A percentile compares a stretch with the other conserved stretches of the same genome.
phyloP scores from a whole-genome alignment of 1,284 basidiomycete genomes.

The Volvariella volvacea region DNA sequence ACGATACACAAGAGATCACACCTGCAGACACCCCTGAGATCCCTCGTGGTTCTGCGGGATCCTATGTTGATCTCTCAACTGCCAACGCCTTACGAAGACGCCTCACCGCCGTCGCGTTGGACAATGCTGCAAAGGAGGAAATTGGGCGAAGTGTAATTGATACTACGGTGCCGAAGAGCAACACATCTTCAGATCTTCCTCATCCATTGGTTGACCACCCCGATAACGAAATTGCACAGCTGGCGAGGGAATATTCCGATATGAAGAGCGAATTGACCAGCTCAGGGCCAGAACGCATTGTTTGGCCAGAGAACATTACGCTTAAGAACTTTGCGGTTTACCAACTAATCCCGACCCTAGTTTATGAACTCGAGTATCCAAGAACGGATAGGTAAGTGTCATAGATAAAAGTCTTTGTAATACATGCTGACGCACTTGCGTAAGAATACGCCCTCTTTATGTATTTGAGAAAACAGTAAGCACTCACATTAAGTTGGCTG shows the following conservation, averaged over 20 bases:
- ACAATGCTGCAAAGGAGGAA: background rate
- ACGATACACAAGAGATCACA: constrained; percentile 18
- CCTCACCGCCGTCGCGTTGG: constrained; percentile 29
- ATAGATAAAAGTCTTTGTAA: background rate
- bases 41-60: constrained; percentile 34
- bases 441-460: constrained; percentile 83
- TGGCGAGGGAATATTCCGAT: constrained; percentile 75
- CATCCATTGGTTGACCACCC: constrained; percentile 75
- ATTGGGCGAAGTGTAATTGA: background rate
- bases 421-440: background rate
- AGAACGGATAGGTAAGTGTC: constrained; percentile 66
- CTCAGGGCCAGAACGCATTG: constrained; percentile 55
- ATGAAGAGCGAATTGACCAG: constrained; percentile 75
- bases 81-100: constrained; percentile 50
- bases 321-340: constrained; percentile 85
- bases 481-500: background rate
- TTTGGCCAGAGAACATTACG: constrained; percentile 86
- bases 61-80: constrained; percentile 49
- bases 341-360: constrained; percentile 86
- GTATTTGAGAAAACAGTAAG: constrained; percentile 85
- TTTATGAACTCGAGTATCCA: constrained; percentile 96
- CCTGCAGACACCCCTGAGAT: constrained; percentile 27
- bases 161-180: background rate
- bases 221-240: constrained; percentile 54
- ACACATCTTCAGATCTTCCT: constrained; percentile 17